phyloP scores from a whole-genome alignment of 805 yeast species.

The Spathaspora passalidarum region DNA sequence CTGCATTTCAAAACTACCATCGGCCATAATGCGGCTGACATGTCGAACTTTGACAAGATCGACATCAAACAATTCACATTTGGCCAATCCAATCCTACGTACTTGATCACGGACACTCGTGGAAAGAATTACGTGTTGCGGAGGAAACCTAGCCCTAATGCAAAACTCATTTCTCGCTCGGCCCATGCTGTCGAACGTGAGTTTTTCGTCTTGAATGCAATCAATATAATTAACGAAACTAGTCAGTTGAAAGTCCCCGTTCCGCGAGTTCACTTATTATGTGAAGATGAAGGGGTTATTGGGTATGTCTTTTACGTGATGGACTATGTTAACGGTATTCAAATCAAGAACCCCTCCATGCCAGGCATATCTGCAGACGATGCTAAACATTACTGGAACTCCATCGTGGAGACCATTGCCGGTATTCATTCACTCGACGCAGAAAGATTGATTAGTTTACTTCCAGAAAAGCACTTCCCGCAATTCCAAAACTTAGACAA shows the following conservation, averaged over 20 bases:
- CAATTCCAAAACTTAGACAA: slow-evolving; percentile 27
- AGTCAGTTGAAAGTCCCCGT: slow-evolving; percentile 42
- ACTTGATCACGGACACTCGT: slow-evolving; percentile 36
- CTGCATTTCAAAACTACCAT: slow-evolving; percentile 13
- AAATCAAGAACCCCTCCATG: slow-evolving; percentile 53
- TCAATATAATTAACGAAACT: slow-evolving; percentile 22
- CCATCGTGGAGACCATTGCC: slow-evolving; percentile 46
- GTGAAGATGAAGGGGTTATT: slow-evolving; percentile 53
- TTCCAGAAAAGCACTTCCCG: slow-evolving; percentile 47
- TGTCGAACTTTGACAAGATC: slow-evolving; percentile 16
- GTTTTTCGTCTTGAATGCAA: slow-evolving; percentile 46
- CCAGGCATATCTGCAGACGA: slow-evolving; percentile 26
- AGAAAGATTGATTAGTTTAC: slow-evolving; percentile 32
- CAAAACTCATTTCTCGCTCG: slow-evolving; percentile 47
- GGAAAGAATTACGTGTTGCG: slow-evolving; percentile 47
- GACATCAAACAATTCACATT: slow-evolving; percentile 50
- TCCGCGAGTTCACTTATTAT: slow-evolving; percentile 49
- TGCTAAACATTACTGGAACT: slow-evolving; percentile 39
- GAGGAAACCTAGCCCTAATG: slow-evolving; percentile 53
- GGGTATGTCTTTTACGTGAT: slow-evolving; percentile 59
- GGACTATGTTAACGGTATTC: slow-evolving; percentile 57
- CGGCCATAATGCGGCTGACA: slow-evolving; percentile 22
- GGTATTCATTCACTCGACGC: slow-evolving; percentile 51
- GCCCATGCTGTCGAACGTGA: slow-evolving; percentile 67
- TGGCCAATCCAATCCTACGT: slow-evolving; percentile 67